phyloP scores from a whole-genome alignment of 2,329 filamentous ascomycete genomes.

The Stachybotrys chartarum region DNA sequence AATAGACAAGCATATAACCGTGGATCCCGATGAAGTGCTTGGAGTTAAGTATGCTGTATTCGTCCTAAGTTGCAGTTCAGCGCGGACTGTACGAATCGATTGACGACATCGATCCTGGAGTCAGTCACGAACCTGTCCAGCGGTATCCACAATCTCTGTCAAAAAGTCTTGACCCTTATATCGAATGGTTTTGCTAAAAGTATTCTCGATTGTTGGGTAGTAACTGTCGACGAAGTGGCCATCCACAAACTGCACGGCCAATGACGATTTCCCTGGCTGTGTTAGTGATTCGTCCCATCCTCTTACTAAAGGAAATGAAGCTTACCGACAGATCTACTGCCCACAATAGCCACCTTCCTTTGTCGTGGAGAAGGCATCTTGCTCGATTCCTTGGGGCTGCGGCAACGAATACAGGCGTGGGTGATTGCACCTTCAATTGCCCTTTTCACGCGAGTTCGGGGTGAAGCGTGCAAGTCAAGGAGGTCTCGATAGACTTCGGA shows the following conservation, averaged over 20 bases:
- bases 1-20: slow-evolving; percentile 97
- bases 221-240: slow-evolving; percentile 98
- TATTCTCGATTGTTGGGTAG: slow-evolving; percentile 98
- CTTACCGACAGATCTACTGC: slow-evolving; percentile 75
- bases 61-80: slow-evolving; percentile 55
- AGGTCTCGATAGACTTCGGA: too few species aligned
- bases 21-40: slow-evolving; percentile 99
- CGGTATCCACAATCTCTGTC: slow-evolving; percentile 97
- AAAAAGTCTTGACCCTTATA: slow-evolving; percentile 89
- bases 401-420: background rate
- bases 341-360: slow-evolving; percentile 91
- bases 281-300: background rate
- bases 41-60: slow-evolving; percentile 96
- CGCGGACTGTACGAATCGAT: background rate
- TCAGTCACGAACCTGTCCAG: slow-evolving; percentile 64
- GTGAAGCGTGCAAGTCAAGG: too few species aligned
- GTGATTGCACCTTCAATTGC: background rate
- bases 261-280: slow-evolving; percentile 80
- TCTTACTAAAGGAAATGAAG: background rate
- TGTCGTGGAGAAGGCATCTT: slow-evolving; percentile 71
- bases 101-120: background rate
- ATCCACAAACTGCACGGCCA: slow-evolving; percentile 95
- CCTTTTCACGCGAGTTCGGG: too few species aligned
- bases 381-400: slow-evolving; percentile 1
- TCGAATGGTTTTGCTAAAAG: slow-evolving; percentile 92